Conservation (phyloP, 169 alveolate genomes). For the Cryptosporidium parvum region DNA sequence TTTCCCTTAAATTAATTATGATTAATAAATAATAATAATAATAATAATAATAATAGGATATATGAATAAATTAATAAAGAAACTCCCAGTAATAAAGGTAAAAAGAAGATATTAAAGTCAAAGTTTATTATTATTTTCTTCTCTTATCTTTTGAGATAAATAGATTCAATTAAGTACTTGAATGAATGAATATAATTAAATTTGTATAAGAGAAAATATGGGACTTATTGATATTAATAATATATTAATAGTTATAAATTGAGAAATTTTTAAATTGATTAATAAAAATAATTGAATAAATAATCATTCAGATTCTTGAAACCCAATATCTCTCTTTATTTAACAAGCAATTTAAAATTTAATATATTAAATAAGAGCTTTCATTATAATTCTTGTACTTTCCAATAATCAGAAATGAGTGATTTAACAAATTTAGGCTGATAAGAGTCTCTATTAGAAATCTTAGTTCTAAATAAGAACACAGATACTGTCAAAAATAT, state of each 20-base stretch:
- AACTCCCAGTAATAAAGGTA: no score
- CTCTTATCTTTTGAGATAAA: background rate
- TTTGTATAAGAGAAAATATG: background rate
- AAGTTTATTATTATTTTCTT: background rate
- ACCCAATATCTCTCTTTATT: background rate
- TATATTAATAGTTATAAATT: no score
- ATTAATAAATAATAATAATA: no score
- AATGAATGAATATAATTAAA: no score
- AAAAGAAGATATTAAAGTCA: background rate
- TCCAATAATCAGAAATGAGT: constrained; percentile 59
- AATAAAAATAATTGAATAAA: background rate
- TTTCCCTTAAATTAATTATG: no score
- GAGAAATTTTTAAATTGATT: background rate
- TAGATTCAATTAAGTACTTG: background rate
- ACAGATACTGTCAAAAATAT: constrained; percentile 5
- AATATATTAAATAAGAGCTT: background rate
- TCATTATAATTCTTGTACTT: constrained; percentile 27
- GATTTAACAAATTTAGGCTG: constrained; percentile 64
- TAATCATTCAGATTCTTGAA: background rate
- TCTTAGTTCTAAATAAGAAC: constrained; percentile 56
- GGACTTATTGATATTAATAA: no score
- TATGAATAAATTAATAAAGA: no score
- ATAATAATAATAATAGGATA: no score
- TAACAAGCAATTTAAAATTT: background rate
- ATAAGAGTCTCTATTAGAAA: constrained; percentile 48